Base-by-base conservation (phyloP, 768 basidiomycete species). In the Leccinum ochraceum region DNA sequence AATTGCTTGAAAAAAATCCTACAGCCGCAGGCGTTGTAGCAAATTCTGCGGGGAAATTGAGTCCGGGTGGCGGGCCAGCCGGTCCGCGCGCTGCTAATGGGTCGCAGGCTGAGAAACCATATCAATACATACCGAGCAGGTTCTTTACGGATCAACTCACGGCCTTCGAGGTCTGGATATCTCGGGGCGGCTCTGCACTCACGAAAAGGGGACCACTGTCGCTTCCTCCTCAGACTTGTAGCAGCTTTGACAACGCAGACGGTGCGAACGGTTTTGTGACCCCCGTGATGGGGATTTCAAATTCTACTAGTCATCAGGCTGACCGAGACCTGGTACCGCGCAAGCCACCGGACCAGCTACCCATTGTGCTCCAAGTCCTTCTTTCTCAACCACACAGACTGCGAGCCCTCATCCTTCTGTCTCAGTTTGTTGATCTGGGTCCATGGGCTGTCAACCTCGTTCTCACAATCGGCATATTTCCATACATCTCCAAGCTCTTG, bases 381-480 rank as follows among this genome's bases (percentile, higher is more conserved):
- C 84, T 99, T 9, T 97, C 95, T 6, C 97, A 98, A 69, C 92
- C 93, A 0, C 95, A 98, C 74, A 89, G 97, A 44, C 86, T 98
- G 6, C 88, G 94, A 7, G 97, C 97, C 3, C 87, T 99, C 61
- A 96, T 98, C 64, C 86, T 98, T 24, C 84, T 99, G 6, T 96
- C 95, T 36, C 93, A 95, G 76, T 99, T 98, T 66, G 94, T 98
- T 67, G 97, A 99, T 71, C 85, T 99, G 7, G 97, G 97, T 0
- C 95, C 97, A 13, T 98, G 97, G 96, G 97, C 97, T 0, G 97
- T 98, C 53, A 91, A 97, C 66, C 86, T 98, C 14, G 95, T 96
- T 13, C 81, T 99, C 37, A 90, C 90, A 6, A 98, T 99, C 67
- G 97, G 97, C 13, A 98, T 98, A 69, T 98, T 98, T 79, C 96